phyloP scores from a whole-genome alignment of 768 basidiomycete species.

The Rubroboletus satanas region DNA sequence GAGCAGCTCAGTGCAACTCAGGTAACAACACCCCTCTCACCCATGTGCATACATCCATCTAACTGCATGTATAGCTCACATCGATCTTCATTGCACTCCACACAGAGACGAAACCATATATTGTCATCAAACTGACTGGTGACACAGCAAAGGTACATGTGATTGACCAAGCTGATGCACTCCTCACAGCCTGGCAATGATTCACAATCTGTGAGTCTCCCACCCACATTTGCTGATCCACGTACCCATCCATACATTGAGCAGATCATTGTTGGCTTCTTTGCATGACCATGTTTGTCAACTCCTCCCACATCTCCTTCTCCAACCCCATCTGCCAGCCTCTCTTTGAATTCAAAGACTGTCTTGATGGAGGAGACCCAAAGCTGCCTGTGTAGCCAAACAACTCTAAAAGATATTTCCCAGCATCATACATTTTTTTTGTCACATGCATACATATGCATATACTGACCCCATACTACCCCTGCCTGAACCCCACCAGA shows the following conservation, averaged over 20 bases:
- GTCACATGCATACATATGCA: background rate
- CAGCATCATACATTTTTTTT: slow-evolving; percentile 65
- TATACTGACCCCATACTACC: background rate
- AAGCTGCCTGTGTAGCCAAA: slow-evolving; percentile 87
- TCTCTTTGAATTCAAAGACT: slow-evolving; percentile 93
- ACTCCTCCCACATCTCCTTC: slow-evolving; percentile 88
- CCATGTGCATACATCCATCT: background rate
- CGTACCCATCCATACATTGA: slow-evolving; percentile 17
- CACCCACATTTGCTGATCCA: background rate
- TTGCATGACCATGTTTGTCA: slow-evolving; percentile 89
- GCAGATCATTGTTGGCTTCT: slow-evolving; percentile 57
- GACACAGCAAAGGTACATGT: slow-evolving; percentile 41
- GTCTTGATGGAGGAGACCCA: slow-evolving; percentile 90
- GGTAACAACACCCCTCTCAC: slow-evolving; percentile 29
- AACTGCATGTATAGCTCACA: slow-evolving; percentile 39
- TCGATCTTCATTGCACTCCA: slow-evolving; percentile 50
- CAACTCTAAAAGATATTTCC: slow-evolving; percentile 86
- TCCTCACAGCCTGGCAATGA: slow-evolving; percentile 52
- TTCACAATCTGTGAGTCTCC: slow-evolving; percentile 38
- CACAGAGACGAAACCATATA: slow-evolving; percentile 47
- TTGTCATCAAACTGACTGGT: slow-evolving; percentile 48
- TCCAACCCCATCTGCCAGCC: slow-evolving; percentile 98
- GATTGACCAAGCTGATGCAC: slow-evolving; percentile 53
- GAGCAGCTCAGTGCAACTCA: slow-evolving; percentile 40
- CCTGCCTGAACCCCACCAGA: slow-evolving; percentile 56